Evolutionary conservation across 1,284 basidiomycete genomes (phyloP).

Genomic region (Pulchroboletus neoregius): DNA sequence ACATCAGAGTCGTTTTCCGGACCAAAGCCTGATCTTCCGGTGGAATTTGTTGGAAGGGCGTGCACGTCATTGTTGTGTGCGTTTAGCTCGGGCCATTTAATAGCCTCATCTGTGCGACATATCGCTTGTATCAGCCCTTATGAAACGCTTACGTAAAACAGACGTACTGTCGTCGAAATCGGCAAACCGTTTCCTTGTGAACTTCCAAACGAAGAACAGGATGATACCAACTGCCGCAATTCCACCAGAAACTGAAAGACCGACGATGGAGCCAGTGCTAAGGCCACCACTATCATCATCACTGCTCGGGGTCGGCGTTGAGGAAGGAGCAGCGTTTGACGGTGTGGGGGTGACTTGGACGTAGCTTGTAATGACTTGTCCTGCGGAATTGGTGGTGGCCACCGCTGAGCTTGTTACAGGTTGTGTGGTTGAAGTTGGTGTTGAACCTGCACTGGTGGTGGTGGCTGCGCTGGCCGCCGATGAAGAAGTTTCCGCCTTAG

Average conservation of each 20-base stretch:
- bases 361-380: constrained; percentile 20
- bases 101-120: constrained; percentile 62
- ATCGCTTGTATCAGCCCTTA: constrained; percentile 6
- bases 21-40: constrained; percentile 61
- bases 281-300: constrained; percentile 29
- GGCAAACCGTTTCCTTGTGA: constrained; percentile 67
- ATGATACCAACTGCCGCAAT: constrained; percentile 64
- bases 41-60: constrained; percentile 59
- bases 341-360: constrained; percentile 10
- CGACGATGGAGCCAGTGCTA: constrained; percentile 67
- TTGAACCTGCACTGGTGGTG: constrained; percentile 4
- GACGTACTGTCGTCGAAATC: constrained; percentile 75
- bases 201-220: constrained; percentile 77
- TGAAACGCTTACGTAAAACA: constrained; percentile 17
- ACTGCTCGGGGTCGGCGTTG: constrained; percentile 9
- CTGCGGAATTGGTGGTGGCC: constrained; percentile 26
- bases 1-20: constrained; percentile 53
- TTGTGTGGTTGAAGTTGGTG: background rate
- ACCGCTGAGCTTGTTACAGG: constrained; percentile 15
- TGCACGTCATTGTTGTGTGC: constrained; percentile 54
- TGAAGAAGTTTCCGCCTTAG: constrained; percentile 9
- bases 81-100: constrained; percentile 85
- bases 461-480: constrained; percentile 4
- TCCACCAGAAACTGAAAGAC: constrained; percentile 74
- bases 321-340: constrained; percentile 16